Evolutionary conservation across 148 eudicot species (phyloP), one percentile per base, ranked within the genome.

Genomic region (Talinum fruticosum): DNA sequence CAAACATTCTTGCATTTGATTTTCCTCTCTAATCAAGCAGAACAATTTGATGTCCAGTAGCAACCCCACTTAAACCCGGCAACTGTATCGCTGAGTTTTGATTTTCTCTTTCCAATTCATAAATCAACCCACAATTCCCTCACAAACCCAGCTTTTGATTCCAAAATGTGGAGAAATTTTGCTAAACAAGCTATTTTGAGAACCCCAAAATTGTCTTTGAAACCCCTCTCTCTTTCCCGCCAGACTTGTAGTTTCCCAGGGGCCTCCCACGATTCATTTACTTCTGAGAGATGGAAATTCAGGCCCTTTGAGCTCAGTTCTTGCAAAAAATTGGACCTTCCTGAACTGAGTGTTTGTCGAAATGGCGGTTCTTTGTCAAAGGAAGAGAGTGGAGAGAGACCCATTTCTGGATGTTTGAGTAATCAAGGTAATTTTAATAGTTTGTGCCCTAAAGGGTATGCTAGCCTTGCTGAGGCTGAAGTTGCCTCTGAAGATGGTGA

Each of bases 401-500:
- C 81, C 66, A 36, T 44, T 69, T 77, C 78, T 10, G 72, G 84
- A 69, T 45, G 7, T 79, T 71, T 70, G 77, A 79, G 83, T 62
- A 85, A 73, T 54, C 84, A 74, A 36, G 45, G 10, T 29, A 79
- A 80, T 77, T 59, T 66, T 13, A 73, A 79, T 83, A 83, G 86
- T 49, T 38, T 89, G 78, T 85, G 85, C 59, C 73, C 82, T 1
- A 89, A 78, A 81, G 88, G 88, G 61, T 91, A 85, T 87, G 87
- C 84, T 45, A 89, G 90, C 82, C 84, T 91, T 33, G 97, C 91
- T 38, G 97, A 93, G 86, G 87, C 88, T 5, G 88, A 87, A 76
- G 81, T 78, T 8, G 69, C 72, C 21, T 79, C 87, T 10, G 74
- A 84, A 0, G 95, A 92, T 82, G 80, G 47, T 18, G 92, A 84